A percentile compares a stretch with the other conserved stretches of the same genome.
phyloP scores from a whole-genome alignment of 768 basidiomycete species.

The Boletus rufocinnamomeus region DNA sequence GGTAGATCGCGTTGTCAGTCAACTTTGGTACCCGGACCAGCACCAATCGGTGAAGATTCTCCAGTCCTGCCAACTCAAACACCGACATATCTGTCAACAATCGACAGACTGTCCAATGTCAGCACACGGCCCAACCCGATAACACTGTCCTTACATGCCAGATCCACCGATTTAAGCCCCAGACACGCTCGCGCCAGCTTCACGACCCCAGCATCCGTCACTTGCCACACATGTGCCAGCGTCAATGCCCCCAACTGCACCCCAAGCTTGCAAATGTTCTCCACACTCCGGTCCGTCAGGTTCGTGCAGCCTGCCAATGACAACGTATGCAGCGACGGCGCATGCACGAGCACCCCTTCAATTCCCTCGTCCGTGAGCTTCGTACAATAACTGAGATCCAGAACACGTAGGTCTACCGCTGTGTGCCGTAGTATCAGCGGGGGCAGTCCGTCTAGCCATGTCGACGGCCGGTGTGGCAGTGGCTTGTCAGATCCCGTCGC shows the following conservation, averaged over 20 bases:
- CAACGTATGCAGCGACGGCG: constrained; percentile 73
- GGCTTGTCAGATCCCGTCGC: constrained; percentile 46
- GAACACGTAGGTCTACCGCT: constrained; percentile 72
- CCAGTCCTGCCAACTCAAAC: constrained; percentile 72
- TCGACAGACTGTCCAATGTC: constrained; percentile 63
- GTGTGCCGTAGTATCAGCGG: constrained; percentile 63
- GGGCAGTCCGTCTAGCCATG: constrained; percentile 63
- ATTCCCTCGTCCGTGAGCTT: constrained; percentile 74
- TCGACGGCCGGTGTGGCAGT: constrained; percentile 54
- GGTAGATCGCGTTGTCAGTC: constrained; percentile 81
- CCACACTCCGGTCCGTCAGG: constrained; percentile 72
- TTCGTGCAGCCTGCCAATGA: constrained; percentile 74
- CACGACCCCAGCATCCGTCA: constrained; percentile 78
- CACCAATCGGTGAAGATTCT: constrained; percentile 72
- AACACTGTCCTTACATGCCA: constrained; percentile 67
- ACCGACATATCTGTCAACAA: constrained; percentile 84
- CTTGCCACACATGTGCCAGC: constrained; percentile 74
- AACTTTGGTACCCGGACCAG: constrained; percentile 79
- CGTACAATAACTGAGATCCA: constrained; percentile 76
- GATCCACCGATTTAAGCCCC: constrained; percentile 77
- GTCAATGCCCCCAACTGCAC: constrained; percentile 77
- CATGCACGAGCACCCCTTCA: constrained; percentile 72
- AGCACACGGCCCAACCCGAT: constrained; percentile 11
- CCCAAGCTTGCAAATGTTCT: constrained; percentile 69
- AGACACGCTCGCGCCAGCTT: constrained; percentile 69